Evolutionary conservation across 306 rosid species (phyloP), one percentile per base, ranked within the genome.

Genomic region (Gleditsia sinensis): DNA sequence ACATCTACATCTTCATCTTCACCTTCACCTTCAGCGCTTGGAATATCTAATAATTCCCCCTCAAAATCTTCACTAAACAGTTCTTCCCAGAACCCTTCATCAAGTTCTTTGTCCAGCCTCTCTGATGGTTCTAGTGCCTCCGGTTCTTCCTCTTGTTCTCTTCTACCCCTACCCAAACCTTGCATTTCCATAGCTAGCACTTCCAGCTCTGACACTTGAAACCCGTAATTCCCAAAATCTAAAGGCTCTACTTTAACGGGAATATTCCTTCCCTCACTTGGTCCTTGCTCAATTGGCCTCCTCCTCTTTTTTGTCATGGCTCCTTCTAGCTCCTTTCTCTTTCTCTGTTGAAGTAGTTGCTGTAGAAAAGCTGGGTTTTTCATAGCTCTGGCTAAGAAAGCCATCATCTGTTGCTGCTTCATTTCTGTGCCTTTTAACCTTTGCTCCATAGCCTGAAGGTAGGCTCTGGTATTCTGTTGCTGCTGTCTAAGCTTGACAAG

Each of bases 361-460:
- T 87, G 92, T 0, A 92, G 56, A 72, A 94, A 92, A 0, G 87
- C 69, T n/a, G 96, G 99, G 55, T 90, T 92, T 67, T 85, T 85
- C 89, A 94, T 80, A 1, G 97, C 97, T 82, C 92, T 88, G 2
- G 97, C 99, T 71, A 94, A 79, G 83, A 92, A 94, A 67, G 91
- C 76, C 97, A 94, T 94, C 99, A 92, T 94, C 36, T 94, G 96
- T 32, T 81, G 88, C 85, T 92, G 97, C 84, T 83, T 94, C 9
- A 43, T 81, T 70, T 92, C 97, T 5, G 92, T 87, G 8, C 91
- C 92, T 65, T 66, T 78, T 3, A 94, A 65, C 82, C 90, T 90
- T 67, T 88, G 86, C 19, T 94, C 98, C 96, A 90, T 83, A 39
- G 76, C 81, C 33, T 87, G 82, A 75, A 94, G 88, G 60, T 45